Evolutionary conservation across 176 grass and related monocot species (phyloP).

Genomic region (Juncus effusus): DNA sequence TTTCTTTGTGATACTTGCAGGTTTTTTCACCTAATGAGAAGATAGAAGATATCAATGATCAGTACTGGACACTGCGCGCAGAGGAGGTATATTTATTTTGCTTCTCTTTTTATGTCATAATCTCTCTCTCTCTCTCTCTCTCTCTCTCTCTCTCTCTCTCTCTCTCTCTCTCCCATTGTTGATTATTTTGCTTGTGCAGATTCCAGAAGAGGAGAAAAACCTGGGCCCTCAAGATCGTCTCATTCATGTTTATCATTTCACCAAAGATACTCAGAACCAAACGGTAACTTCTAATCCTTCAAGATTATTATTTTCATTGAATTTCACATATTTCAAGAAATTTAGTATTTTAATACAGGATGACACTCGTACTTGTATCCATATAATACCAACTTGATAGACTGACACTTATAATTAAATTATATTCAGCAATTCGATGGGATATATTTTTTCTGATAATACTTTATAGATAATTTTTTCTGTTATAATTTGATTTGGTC

Average conservation of each 20-base stretch:
- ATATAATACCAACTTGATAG: too few species aligned
- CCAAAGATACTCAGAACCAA: slow-evolving; percentile 90
- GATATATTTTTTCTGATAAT: slow-evolving; percentile 6
- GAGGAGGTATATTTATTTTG: slow-evolving; percentile 60
- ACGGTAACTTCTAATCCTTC: slow-evolving; percentile 48
- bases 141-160: too few species aligned
- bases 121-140: not conserved
- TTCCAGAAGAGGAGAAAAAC: slow-evolving; percentile 96
- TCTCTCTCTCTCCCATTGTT: too few species aligned
- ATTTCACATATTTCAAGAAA: not conserved
- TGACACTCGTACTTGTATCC: too few species aligned
- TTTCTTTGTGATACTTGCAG: slow-evolving; percentile 49
- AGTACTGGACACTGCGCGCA: slow-evolving; percentile 96
- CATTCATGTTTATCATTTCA: slow-evolving; percentile 98
- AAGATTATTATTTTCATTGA: not conserved
- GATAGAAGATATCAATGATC: slow-evolving; percentile 98
- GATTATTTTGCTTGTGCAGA: slow-evolving; percentile 41
- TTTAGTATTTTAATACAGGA: too few species aligned
- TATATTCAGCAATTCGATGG: not conserved
- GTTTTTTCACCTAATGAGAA: slow-evolving; percentile 76
- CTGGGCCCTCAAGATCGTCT: slow-evolving; percentile 80
- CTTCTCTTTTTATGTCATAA: not conserved
- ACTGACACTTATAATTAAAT: too few species aligned
- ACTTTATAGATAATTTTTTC: slow-evolving; percentile 1
- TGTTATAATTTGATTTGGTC: slow-evolving; percentile 9